A percentile compares a stretch with the other conserved stretches of the same genome.
Conservation (phyloP, 2,329 filamentous ascomycete species). For the Beauveria australis region DNA sequence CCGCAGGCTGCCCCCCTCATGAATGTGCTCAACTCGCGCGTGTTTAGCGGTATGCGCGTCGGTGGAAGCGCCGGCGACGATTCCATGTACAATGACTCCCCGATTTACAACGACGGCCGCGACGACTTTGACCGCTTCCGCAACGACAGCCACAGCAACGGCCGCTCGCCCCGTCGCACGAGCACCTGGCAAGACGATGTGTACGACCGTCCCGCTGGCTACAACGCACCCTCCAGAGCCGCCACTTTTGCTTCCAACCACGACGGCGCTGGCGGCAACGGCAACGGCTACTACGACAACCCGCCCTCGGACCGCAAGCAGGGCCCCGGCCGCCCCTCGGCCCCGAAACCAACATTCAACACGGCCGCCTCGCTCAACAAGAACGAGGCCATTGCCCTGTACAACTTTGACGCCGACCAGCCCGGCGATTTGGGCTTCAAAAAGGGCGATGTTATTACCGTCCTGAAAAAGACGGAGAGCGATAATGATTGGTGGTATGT, state of each 20-base stretch:
- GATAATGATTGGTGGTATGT: conserved; percentile 90
- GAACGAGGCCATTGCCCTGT: conserved; percentile 85
- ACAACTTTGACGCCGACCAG: conserved; percentile 90
- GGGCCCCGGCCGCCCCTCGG: conserved; percentile 70
- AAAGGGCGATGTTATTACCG: conserved; percentile 93
- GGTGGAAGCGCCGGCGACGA: conserved; percentile 38
- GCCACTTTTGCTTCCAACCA: conserved; percentile 40
- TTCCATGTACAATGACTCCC: conserved; percentile 85
- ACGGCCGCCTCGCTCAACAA: conserved; percentile 49
- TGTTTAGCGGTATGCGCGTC: conserved; percentile 62
- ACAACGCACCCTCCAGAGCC: conserved; percentile 36
- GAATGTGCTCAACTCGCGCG: conserved; percentile 72
- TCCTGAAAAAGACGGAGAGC: conserved; percentile 88
- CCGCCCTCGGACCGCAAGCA: conserved; percentile 31
- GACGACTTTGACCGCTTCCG: conserved; percentile 57
- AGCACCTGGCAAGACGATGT: conserved; percentile 69
- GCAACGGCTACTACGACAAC: conserved; percentile 48
- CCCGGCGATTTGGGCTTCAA: conserved; percentile 90
- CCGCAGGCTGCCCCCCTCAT: conserved; percentile 78
- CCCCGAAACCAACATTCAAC: conserved; percentile 79
- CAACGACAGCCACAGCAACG: conserved; percentile 17
- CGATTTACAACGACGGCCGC: conserved; percentile 75
- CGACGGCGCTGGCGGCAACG: conserved; percentile 37
- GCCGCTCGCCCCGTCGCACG: conserved; percentile 51
- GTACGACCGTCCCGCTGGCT: conserved; percentile 52